These are phyloP conservation scores for Myotisia sp. DNA, from an alignment of 2,329 filamentous ascomycete species.

Conservation along the genomic window DNA sequence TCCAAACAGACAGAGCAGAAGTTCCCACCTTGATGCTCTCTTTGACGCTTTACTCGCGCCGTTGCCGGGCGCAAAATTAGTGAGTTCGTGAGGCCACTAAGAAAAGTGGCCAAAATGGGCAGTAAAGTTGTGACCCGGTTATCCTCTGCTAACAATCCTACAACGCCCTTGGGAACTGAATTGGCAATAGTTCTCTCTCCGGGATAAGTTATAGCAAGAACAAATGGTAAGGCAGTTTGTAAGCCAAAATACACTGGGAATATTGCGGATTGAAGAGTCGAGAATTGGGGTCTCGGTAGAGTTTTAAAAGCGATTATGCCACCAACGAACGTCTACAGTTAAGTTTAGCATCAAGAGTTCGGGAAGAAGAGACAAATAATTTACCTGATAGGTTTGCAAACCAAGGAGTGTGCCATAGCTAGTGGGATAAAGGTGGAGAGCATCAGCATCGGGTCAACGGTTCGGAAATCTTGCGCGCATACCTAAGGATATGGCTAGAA, in stretches of 20 bases:
- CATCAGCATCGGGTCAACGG: no score
- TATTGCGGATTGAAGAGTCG: constrained; percentile 60
- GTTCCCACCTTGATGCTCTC: constrained; percentile 60
- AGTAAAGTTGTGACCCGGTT: constrained; percentile 52
- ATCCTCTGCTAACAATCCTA: constrained; percentile 44
- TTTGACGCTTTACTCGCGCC: constrained; percentile 55
- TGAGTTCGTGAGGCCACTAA: constrained; percentile 58
- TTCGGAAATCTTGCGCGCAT: not conserved
- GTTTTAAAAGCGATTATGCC: constrained; percentile 62
- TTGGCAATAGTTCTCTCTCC: constrained; percentile 34
- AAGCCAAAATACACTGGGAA: constrained; percentile 76
- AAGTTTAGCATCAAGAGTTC: constrained; percentile 1
- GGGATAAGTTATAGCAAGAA: constrained; percentile 69
- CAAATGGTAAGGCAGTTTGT: constrained; percentile 58
- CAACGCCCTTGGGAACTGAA: constrained; percentile 31
- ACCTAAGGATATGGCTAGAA: constrained; percentile 14
- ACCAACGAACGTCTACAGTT: constrained; percentile 53
- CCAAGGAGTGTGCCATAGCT: constrained; percentile 84
- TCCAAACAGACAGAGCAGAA: not conserved
- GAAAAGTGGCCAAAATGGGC: constrained; percentile 55
- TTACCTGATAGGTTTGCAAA: constrained; percentile 70
- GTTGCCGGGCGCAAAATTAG: constrained; percentile 61
- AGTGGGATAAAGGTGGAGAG: no score
- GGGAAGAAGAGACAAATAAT: constrained; percentile 9
- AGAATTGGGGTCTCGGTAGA: constrained; percentile 68